Base-by-base conservation (phyloP, 768 basidiomycete genomes). In the Pulveroboletus frians region DNA sequence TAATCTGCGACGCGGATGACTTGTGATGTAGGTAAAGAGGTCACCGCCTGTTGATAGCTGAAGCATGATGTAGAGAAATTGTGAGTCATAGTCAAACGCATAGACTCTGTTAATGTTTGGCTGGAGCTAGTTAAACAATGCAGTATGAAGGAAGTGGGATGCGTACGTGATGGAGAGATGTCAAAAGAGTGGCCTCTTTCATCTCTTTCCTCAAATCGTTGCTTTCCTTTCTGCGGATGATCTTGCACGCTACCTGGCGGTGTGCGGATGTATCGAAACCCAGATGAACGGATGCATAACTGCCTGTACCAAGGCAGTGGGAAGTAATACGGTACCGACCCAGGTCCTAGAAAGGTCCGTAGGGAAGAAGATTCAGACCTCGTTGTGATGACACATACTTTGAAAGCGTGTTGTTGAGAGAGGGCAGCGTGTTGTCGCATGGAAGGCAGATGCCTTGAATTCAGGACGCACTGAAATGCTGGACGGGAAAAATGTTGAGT, bases 11-110 rank as follows among this genome's bases (percentile, higher is more conserved):
- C 77, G 76, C 15, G 76, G 69, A 51, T 81, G 76, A 47, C 75
- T 81, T 14, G 79, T 81, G 54, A 92, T 85, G 65, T 91, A 90
- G 3, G 86, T 87, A 65, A 91, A 91, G n/a, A 92, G 76, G 60
- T 92, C 89, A 20, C 88, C 89, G 9, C 89, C 88, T 0, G 88
- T 90, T 58, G 86, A 90, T 8, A 92, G 73, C 65, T 92, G 84
- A 30, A 92, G 80, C 67, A 92, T 90, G 37, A 92, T 87, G 64
- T 90, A 84, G 78, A 86, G 73, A 61, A 84, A 85, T 55, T 75
- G 74, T 1, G 76, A 71, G 52, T 80, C 73, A 30, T 79, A 75
- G 61, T 84, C 80, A 10, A 85, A 82, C 47, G 82, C 84, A 57
- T 81, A 83, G 37, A 90, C 83, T 43, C 78, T 77, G 58, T 89